Evolutionary conservation across 75 land plant genomes (phyloP).

Genomic region (Cupressus sempervirens): DNA sequence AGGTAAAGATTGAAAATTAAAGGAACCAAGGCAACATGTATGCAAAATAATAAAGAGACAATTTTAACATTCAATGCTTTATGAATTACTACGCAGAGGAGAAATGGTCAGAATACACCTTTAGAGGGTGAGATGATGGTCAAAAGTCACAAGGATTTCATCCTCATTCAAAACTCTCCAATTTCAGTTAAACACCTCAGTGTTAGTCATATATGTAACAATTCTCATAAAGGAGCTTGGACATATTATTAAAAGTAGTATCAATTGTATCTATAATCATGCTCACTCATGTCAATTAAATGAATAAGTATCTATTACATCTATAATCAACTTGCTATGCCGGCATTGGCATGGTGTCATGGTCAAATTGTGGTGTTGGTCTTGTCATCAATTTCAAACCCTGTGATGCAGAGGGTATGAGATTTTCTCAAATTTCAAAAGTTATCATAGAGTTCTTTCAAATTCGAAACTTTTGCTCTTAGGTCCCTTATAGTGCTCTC

Average conservation of each 20-base stretch:
- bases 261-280: background rate
- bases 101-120: background rate
- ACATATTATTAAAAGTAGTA: background rate
- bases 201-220: background rate
- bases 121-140: background rate
- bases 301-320: background rate
- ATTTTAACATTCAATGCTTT: too few relatives aligned
- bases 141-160: background rate
- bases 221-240: too few relatives aligned
- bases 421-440: too few relatives aligned
- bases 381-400: too few relatives aligned
- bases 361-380: too few relatives aligned
- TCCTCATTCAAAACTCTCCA: background rate
- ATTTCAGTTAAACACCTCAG: background rate
- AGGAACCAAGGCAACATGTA: too few relatives aligned
- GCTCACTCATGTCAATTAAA: background rate
- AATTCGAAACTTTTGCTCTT: too few relatives aligned
- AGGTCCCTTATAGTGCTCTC: too few relatives aligned
- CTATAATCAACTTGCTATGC: background rate
- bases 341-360: too few relatives aligned
- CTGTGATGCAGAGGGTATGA: too few relatives aligned
- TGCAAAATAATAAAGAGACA: background rate
- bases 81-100: background rate
- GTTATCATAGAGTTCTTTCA: too few relatives aligned
- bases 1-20: too few relatives aligned